Conservation (phyloP, 805 yeast species). For the Hanseniaspora guilliermondii region DNA sequence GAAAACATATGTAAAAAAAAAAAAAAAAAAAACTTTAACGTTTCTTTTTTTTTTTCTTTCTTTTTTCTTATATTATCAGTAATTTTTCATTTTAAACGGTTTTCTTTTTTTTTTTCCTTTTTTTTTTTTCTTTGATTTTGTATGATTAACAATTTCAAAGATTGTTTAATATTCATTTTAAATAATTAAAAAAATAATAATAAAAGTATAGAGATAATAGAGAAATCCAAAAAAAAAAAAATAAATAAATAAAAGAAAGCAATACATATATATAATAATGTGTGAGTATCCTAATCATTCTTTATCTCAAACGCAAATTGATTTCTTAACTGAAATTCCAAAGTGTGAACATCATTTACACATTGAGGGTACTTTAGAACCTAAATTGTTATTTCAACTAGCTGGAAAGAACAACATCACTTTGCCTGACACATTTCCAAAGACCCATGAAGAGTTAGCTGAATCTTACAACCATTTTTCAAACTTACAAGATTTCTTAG, state of each 20-base stretch:
- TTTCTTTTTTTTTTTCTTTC: neutral
- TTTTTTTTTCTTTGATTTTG: no score
- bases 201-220: no score
- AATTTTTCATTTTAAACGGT: no score
- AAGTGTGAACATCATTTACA: constrained; percentile 84
- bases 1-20: no score
- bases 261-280: neutral
- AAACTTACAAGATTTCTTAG: constrained; percentile 65
- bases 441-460: constrained; percentile 42
- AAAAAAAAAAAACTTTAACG: neutral
- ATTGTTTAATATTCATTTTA: neutral
- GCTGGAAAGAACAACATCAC: constrained; percentile 51
- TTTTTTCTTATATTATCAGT: no score
- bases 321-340: constrained; percentile 57
- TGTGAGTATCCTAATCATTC: constrained; percentile 5
- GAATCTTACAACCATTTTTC: constrained; percentile 49
- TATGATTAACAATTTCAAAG: no score
- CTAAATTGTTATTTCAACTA: constrained; percentile 55
- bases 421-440: constrained; percentile 54
- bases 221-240: neutral
- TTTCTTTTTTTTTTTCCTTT: neutral
- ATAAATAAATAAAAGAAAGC: neutral
- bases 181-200: neutral
- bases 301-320: constrained; percentile 17
- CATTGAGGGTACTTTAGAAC: constrained; percentile 71